phyloP scores from a whole-genome alignment of 441 rosid genomes.

The Viola pubescens region DNA sequence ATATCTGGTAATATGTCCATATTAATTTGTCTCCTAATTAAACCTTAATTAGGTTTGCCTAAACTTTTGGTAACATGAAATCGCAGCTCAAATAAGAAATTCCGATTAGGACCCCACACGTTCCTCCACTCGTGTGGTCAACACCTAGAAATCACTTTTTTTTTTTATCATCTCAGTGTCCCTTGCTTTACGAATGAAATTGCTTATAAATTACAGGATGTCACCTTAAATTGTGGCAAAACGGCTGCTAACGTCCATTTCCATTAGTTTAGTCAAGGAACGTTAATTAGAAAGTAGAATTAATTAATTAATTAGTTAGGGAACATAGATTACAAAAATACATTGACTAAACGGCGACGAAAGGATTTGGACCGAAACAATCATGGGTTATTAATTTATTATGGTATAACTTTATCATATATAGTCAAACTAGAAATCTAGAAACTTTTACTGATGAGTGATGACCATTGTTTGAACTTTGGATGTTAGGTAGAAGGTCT shows the following conservation, averaged over 20 bases:
- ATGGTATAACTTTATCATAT: too few species aligned
- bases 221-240: conserved; percentile 19
- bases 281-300: too few species aligned
- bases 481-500: too few species aligned
- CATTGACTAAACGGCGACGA: too few species aligned
- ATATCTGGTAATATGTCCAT: conserved; percentile 24
- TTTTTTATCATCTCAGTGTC: neutral
- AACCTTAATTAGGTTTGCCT: conserved; percentile 20
- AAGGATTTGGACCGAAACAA: too few species aligned
- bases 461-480: too few species aligned
- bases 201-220: conserved; percentile 22
- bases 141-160: conserved; percentile 9
- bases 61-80: conserved; percentile 25
- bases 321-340: too few species aligned
- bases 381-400: too few species aligned
- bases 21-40: conserved; percentile 1
- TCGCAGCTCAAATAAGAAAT: conserved; percentile 1
- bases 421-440: too few species aligned
- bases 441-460: too few species aligned
- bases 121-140: conserved; percentile 48
- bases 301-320: too few species aligned
- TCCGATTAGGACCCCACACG: conserved; percentile 13
- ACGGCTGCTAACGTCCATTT: conserved; percentile 1
- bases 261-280: neutral
- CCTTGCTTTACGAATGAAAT: conserved; percentile 8